Evolutionary conservation across 306 rosid species (phyloP).

Genomic region (Cucumis cinereus): DNA sequence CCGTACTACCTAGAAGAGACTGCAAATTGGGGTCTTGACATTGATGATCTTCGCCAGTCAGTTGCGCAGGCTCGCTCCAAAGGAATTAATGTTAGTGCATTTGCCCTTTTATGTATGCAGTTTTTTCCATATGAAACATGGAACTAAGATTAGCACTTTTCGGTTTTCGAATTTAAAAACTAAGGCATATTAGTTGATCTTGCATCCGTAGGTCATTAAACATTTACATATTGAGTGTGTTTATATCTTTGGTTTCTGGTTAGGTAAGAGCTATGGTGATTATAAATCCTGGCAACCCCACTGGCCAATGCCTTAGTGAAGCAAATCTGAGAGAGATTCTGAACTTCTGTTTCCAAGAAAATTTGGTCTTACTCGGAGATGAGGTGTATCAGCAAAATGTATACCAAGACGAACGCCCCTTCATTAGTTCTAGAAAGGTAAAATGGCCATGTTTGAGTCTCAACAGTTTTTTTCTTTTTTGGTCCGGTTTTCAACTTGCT

Average conservation of each 20-base stretch:
- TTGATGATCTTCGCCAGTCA: slow-evolving; percentile 53
- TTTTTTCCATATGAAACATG: too few species aligned
- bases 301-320: slow-evolving; percentile 92
- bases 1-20: slow-evolving; percentile 98
- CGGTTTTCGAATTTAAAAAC: too few species aligned
- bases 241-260: slow-evolving; percentile 12
- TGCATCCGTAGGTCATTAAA: too few species aligned
- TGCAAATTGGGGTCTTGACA: slow-evolving; percentile 95
- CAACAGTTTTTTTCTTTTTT: not conserved
- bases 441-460: slow-evolving; percentile 1
- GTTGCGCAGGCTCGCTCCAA: slow-evolving; percentile 62
- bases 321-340: slow-evolving; percentile 66
- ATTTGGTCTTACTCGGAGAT: slow-evolving; percentile 87
- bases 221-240: too few species aligned
- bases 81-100: slow-evolving; percentile 66
- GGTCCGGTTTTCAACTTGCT: slow-evolving; percentile 1
- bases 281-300: slow-evolving; percentile 96
- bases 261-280: slow-evolving; percentile 99
- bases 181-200: too few species aligned
- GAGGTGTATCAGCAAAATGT: slow-evolving; percentile 96
- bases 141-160: too few species aligned
- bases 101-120: not conserved
- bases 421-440: slow-evolving; percentile 83
- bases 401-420: slow-evolving; percentile 96
- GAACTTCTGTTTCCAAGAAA: slow-evolving; percentile 69